Percentiles rank a stretch among this genome's conserved stretches.
Conservation (phyloP, 2,329 filamentous ascomycete genomes). For the Penicillium fuscoglaucum region DNA sequence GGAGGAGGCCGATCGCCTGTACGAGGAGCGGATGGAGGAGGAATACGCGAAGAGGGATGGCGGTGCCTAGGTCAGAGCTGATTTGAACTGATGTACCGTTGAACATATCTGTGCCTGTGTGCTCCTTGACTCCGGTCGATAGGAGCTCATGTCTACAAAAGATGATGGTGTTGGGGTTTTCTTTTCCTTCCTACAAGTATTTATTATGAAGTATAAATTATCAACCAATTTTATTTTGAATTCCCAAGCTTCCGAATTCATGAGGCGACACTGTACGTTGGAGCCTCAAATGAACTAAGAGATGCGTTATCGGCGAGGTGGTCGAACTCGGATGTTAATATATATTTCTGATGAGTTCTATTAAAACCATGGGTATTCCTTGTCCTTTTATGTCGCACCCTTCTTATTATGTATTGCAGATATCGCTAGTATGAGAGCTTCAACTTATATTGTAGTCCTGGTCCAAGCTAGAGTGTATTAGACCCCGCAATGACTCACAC, state of each 20-base stretch:
- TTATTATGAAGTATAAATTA: not conserved
- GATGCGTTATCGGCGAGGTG: not conserved
- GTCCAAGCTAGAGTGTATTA: not conserved
- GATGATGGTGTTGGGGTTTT: not conserved
- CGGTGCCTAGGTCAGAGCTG: conserved; percentile 34
- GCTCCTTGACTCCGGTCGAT: not conserved
- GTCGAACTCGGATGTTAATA: not conserved
- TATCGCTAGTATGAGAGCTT: not conserved
- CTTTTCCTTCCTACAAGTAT: not conserved
- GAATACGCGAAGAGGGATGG: conserved; percentile 50
- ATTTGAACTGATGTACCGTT: not conserved
- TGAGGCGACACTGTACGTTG: too few relatives aligned
- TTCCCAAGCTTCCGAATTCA: not conserved
- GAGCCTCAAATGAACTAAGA: not conserved
- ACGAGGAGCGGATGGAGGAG: conserved; percentile 50
- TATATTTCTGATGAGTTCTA: too few relatives aligned
- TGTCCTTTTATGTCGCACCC: not conserved
- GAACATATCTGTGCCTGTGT: not conserved
- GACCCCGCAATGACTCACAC: not conserved
- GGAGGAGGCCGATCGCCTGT: conserved; percentile 46
- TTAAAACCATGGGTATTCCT: not conserved
- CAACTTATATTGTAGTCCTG: not conserved
- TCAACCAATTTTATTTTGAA: not conserved
- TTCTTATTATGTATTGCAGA: not conserved
- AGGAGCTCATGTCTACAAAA: not conserved